phyloP scores from a whole-genome alignment of 2,329 filamentous ascomycete species.

The Sporothrix pallida region DNA sequence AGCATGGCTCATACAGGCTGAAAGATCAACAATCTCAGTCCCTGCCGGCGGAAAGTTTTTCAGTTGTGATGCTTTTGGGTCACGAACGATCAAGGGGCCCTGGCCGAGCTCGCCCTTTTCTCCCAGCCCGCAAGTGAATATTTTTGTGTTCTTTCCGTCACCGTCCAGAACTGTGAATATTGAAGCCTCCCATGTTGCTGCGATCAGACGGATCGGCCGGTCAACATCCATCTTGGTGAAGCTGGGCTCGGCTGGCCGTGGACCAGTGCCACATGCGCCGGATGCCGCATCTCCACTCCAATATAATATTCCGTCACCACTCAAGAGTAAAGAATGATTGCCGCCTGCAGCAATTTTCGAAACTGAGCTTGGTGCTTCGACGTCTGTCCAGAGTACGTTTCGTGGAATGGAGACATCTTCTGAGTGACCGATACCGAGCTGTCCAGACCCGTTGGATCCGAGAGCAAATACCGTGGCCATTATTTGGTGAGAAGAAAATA shows the following conservation, averaged over 20 bases:
- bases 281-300: slow-evolving; percentile 66
- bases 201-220: slow-evolving; percentile 54
- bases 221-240: slow-evolving; percentile 46
- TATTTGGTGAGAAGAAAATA: background rate
- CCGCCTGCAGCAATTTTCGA: slow-evolving; percentile 67
- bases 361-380: slow-evolving; percentile 45
- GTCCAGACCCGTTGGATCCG: slow-evolving; percentile 78
- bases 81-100: slow-evolving; percentile 58
- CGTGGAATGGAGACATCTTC: slow-evolving; percentile 74
- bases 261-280: slow-evolving; percentile 59
- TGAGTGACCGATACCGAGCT: slow-evolving; percentile 72
- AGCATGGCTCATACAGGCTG: slow-evolving; percentile 78
- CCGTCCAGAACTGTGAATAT: slow-evolving; percentile 61
- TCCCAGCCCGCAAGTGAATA: slow-evolving; percentile 71
- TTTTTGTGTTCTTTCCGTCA: slow-evolving; percentile 50
- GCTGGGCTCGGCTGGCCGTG: slow-evolving; percentile 39
- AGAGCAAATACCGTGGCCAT: slow-evolving; percentile 69
- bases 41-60: slow-evolving; percentile 67
- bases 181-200: slow-evolving; percentile 81
- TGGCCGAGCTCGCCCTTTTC: slow-evolving; percentile 75
- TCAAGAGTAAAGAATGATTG: slow-evolving; percentile 82
- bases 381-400: slow-evolving; percentile 61
- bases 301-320: slow-evolving; percentile 63
- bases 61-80: slow-evolving; percentile 56
- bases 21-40: slow-evolving; percentile 66